Evolutionary conservation across 192 early-diverging fungal species (phyloP).

Genomic region (Paraglomus brasilianum): DNA sequence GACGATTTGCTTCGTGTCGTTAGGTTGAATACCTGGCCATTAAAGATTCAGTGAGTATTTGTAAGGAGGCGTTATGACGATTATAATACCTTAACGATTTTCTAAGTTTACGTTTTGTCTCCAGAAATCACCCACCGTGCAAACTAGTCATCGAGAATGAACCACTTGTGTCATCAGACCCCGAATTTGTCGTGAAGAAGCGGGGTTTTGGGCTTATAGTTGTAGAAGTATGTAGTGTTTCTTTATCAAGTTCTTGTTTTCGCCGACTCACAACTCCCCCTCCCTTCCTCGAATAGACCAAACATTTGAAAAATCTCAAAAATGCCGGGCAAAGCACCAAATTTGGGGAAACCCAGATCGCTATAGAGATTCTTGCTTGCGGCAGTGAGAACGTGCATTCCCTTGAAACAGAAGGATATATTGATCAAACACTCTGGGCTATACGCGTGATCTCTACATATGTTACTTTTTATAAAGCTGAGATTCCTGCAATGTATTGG

Average conservation of each 20-base stretch:
- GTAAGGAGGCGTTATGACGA: not conserved
- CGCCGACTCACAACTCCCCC: not conserved
- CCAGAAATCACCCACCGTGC: slow-evolving; percentile 5
- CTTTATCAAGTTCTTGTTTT: slow-evolving; percentile 27
- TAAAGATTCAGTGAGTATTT: slow-evolving; percentile 6
- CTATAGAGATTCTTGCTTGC: slow-evolving; percentile 1
- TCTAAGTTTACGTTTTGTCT: not conserved
- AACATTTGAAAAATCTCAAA: not conserved
- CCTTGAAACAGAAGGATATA: not conserved
- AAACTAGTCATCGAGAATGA: not conserved
- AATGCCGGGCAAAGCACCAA: not conserved
- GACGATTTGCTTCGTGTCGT: slow-evolving; percentile 25
- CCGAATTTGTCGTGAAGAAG: slow-evolving; percentile 7
- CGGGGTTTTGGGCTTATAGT: not conserved
- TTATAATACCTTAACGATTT: not conserved
- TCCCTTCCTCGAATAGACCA: slow-evolving; percentile 4
- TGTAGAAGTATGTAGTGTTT: slow-evolving; percentile 1
- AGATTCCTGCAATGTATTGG: slow-evolving; percentile 20
- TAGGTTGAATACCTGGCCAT: slow-evolving; percentile 18
- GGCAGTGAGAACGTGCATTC: slow-evolving; percentile 3
- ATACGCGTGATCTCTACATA: slow-evolving; percentile 11
- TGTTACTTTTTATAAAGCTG: slow-evolving; percentile 19
- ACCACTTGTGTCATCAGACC: slow-evolving; percentile 3
- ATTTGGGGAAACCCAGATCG: slow-evolving; percentile 10
- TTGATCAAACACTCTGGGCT: not conserved